Conservation (phyloP, 108 stramenopile genomes). For the Nitzschia sp. region DNA sequence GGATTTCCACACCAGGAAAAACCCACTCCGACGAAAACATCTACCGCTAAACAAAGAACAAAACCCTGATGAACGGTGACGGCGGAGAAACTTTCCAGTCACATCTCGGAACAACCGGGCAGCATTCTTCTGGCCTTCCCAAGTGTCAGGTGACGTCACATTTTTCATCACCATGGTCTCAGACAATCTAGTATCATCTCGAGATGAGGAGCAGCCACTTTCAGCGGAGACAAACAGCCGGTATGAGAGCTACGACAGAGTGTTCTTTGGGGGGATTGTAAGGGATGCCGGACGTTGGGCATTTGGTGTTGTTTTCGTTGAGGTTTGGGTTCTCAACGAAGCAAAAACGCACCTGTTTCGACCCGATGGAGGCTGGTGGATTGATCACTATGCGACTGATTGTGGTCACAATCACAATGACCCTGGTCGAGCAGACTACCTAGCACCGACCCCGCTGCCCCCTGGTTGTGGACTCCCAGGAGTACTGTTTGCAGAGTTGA, state of each 20-base stretch:
- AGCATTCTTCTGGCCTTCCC: no score
- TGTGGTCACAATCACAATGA: slow-evolving; percentile 12
- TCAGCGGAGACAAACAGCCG: no score
- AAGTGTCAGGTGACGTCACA: no score
- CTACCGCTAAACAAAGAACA: no score
- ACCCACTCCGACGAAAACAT: no score
- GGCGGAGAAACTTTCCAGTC: no score
- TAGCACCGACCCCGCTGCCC: slow-evolving; percentile 11
- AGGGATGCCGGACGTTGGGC: slow-evolving; percentile 48
- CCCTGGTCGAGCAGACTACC: slow-evolving; percentile 17
- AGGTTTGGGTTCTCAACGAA: slow-evolving; percentile 46
- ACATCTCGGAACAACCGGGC: no score
- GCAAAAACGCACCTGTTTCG: slow-evolving; percentile 33
- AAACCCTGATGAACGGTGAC: no score
- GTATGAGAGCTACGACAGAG: slow-evolving; percentile 15
- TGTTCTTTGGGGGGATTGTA: slow-evolving; percentile 26
- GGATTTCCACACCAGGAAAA: no score
- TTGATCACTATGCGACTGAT: slow-evolving; percentile 16
- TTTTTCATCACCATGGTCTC: no score
- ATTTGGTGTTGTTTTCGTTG: slow-evolving; percentile 45
- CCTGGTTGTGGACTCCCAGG: slow-evolving; percentile 48
- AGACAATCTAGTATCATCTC: no score
- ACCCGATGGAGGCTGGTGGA: slow-evolving; percentile 29
- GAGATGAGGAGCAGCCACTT: no score
- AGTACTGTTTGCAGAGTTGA: slow-evolving; percentile 35